Evolutionary conservation across 129 eudicot species (phyloP), one percentile per base, ranked within the genome.

Genomic region (Cynara cardunculus): DNA sequence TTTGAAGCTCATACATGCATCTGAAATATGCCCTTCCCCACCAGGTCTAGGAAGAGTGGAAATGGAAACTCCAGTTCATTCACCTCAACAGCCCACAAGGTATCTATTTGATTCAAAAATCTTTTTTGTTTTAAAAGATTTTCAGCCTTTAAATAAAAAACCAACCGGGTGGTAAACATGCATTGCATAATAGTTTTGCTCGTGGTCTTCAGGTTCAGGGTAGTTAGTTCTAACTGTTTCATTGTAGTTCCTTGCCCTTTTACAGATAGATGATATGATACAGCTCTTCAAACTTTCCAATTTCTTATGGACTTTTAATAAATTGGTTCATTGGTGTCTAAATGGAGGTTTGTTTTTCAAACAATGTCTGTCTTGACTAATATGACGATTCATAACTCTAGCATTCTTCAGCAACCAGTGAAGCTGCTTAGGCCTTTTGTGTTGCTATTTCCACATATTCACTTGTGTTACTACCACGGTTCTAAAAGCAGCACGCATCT

Each of bases 21-120:
- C 73, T 74, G 71, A 69, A 75, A 64, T 76, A 44, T 73, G 73
- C 78, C 76, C 72, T 73, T 79, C 44, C 26, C 25, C 66, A 26
- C 69, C 90, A 94, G 97, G 97, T 90, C 74, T 94, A 75, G 99
- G 99, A 32, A 82, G 88, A 81, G 92, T 94, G 83, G 91, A 80
- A 73, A 84, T 87, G 66, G 88, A 80, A 88, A 94, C 99, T 68
- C 97, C 99, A 10, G 88, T 84, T 73, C 97, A 92, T 76, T 94
- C 99, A 80, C 99, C 96, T 37, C 87, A 79, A 53, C 85, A 69
- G 67, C 91, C 85, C 77, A 77, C 83, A 86, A 87, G 96, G 99
- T 94, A 89, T 85, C 53, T 78, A 34, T 71, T 69, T 41, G 81
- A 35, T 62, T 74, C 53, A 46, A 76, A 62, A 26, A 65, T 19